Evolutionary conservation across 140 eudicot genomes (phyloP).

Genomic region (Erigeron philadelphicus): DNA sequence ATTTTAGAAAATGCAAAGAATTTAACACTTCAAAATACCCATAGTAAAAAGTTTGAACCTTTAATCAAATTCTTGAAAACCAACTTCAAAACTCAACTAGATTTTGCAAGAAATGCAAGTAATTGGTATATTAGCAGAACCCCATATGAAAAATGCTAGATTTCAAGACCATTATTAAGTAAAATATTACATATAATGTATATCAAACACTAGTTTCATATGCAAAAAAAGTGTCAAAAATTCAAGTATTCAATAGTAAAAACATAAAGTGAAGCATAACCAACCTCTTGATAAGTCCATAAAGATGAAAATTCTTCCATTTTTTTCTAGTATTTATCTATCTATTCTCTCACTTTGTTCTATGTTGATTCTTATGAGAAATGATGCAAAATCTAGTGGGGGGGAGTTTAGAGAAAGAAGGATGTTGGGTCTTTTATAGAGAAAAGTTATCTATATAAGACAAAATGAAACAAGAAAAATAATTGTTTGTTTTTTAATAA

Average conservation of each 20-base stretch:
- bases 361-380: background rate
- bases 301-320: slow-evolving; percentile 65
- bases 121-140: background rate
- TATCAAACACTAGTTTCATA: too few species aligned
- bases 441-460: slow-evolving; percentile 26
- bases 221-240: background rate
- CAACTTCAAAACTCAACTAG: slow-evolving; percentile 17
- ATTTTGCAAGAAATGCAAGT: slow-evolving; percentile 22
- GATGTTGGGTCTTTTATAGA: slow-evolving; percentile 46
- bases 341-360: background rate
- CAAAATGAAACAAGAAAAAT: slow-evolving; percentile 18
- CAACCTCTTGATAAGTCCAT: slow-evolving; percentile 76
- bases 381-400: slow-evolving; percentile 21
- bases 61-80: slow-evolving; percentile 17
- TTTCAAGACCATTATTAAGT: slow-evolving; percentile 6
- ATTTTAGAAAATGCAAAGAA: background rate
- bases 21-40: background rate
- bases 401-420: slow-evolving; percentile 36
- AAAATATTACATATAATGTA: background rate
- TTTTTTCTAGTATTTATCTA: background rate
- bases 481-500: background rate
- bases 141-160: slow-evolving; percentile 4
- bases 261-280: slow-evolving; percentile 24
- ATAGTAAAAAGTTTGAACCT: background rate
- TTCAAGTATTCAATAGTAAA: slow-evolving; percentile 5